A percentile compares a stretch with the other conserved stretches of the same genome.
Evolutionary conservation across 805 yeast genomes (phyloP).

Genomic region (Ascoidea asiatica): DNA sequence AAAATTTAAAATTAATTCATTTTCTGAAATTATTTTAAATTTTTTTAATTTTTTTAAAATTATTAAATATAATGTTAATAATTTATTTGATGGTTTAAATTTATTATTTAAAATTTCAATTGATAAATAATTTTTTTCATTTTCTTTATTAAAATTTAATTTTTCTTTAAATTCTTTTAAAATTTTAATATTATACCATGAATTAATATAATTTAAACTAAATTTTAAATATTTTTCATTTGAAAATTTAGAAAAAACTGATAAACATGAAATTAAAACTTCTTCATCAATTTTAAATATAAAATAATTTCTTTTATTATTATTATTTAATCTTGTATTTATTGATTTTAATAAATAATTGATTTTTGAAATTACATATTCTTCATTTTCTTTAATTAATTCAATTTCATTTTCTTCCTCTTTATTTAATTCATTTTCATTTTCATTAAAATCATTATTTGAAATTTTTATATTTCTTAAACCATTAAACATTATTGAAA

Average conservation of each 20-base stretch:
- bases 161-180: too few relatives aligned
- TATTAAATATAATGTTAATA: neutral
- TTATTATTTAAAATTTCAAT: too few relatives aligned
- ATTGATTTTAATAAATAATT: neutral
- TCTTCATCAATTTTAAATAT: neutral
- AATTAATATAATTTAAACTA: too few relatives aligned
- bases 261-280: neutral
- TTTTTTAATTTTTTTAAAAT: too few relatives aligned
- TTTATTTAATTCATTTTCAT: too few relatives aligned
- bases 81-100: neutral
- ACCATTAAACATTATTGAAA: conserved; percentile 14
- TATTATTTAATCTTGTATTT: too few relatives aligned
- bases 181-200: neutral
- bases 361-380: neutral
- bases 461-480: conserved; percentile 8
- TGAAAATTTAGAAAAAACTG: neutral
- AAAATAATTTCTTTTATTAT: too few relatives aligned
- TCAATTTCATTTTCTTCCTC: neutral
- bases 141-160: neutral
- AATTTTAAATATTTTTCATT: neutral
- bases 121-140: too few relatives aligned
- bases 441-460: too few relatives aligned
- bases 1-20: neutral
- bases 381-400: neutral
- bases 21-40: neutral